Base-by-base conservation (phyloP, 371 early-diverging fungal species). In the Saksenaea vasiformis region DNA sequence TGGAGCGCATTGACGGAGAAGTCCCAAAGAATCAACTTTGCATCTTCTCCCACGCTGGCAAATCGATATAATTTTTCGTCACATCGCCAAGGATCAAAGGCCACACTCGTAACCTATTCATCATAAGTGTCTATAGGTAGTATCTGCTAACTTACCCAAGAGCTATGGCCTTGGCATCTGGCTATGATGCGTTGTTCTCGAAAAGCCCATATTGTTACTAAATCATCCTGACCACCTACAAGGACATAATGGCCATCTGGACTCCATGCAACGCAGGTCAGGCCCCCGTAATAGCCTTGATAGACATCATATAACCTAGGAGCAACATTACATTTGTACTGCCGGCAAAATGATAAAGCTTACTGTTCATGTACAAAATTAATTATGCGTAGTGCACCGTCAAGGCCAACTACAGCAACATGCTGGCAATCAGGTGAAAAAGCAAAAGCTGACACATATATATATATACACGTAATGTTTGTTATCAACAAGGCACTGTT, bases 221-320 rank as follows among this genome's bases (percentile, higher is more conserved):
- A 72, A 72, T 99, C 98, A 76, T 99, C 99, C 70, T 99, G 96
- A 0, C 97, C 95, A 10, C 98, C 93, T 0, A 90, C 93, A 59
- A 97, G 79, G 22, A 99, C 81, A 72, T 93, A 97, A 68, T 86
- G 91, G 8, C 93, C 93, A 77, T 98, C 98, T 5, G 92, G 91
- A 63, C 95, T 93, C 97, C 97, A 99, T 15, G 90, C 86, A 5
- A 94, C 91, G 68, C 96, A 95, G 14, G 78, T 81, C 26, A 97
- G 65, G 0, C 93, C 91, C 53, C 95, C 95, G 77, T 93, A 96
- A 68, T 93, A 96, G 10, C 88, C 77, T 51, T 68, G 65, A 66
- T 87, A 93, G 0, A 90, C 87, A 71, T 95, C 95, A 22, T 80
- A 65, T 17, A 95, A 68, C 43, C 80, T 86, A 64, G 17, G 22